Evolutionary conservation across 1,139 yeast genomes (phyloP), one percentile per base, ranked within the genome.

Genomic region (Candida sanyaensis): DNA sequence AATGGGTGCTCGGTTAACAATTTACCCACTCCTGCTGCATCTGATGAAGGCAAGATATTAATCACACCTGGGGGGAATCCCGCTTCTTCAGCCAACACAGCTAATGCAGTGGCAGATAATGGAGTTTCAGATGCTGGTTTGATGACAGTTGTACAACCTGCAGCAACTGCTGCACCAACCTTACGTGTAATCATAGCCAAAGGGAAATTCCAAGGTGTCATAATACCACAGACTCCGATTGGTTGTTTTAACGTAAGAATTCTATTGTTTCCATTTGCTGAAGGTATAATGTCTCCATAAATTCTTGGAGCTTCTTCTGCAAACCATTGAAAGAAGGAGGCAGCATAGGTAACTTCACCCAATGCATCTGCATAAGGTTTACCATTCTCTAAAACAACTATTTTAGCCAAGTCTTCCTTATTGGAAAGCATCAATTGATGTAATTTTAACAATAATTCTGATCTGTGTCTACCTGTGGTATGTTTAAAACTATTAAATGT

Each of bases 171-270:
- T 28, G 97, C 96, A 28, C 90, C 97, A 44, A 88, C 78, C 66
- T 92, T 92, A 58, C 98, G 78, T 1, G 97, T 83, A 52, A 92
- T 88, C 98, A 92, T 92, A 5, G 97, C 96, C 45, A 86, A 76
- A 13, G 98, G 98, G 71, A 92, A 92, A 67, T 92, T 92, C 97
- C 97, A 92, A 17, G 98, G 98, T 4, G 97, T 89, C 57, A 92
- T 75, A 51, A 92, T 82, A 28, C 96, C 97, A 59, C 93, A 89
- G 1, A 89, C 96, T 21, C 97, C 97, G 46, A 92, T 78, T 12
- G 96, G 96, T 63, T 87, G 91, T 61, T 84, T 83, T 46, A 82
- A 59, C 1, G 96, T 81, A 53, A 82, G 68, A 41, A 87, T 86
- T 58, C 91, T 77, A 62, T 77, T 81, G 32, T 69, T 59, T 30